These are phyloP conservation scores for Fusarium sulawesiense DNA, from an alignment of 2,329 filamentous ascomycete species.

Conservation along the genomic window DNA sequence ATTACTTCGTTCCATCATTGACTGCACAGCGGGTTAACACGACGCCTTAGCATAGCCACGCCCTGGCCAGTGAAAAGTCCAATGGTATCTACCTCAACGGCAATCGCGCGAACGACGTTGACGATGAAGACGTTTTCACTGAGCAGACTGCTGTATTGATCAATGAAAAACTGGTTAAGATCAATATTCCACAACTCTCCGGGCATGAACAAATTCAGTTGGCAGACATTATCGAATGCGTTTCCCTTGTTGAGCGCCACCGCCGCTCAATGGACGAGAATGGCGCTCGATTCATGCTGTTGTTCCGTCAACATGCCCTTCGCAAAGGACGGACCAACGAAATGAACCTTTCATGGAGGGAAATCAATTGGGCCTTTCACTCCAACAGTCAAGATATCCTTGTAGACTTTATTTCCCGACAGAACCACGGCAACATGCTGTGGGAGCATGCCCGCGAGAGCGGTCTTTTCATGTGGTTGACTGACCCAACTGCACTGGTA, in stretches of 20 bases:
- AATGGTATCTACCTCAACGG: conserved; percentile 54
- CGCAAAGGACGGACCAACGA: conserved; percentile 73
- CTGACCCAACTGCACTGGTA: conserved; percentile 80
- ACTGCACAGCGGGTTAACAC: conserved; percentile 10
- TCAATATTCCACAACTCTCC: conserved; percentile 82
- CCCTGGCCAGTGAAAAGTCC: conserved; percentile 45
- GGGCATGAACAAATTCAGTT: conserved; percentile 88
- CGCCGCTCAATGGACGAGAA: conserved; percentile 91
- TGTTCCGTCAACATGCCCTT: conserved; percentile 84
- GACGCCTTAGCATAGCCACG: conserved; percentile 29
- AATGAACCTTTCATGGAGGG: conserved; percentile 77
- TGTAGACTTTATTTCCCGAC: conserved; percentile 81
- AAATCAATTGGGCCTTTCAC: conserved; percentile 88
- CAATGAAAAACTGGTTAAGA: conserved; percentile 79
- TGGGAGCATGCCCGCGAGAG: conserved; percentile 90
- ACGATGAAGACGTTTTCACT: conserved; percentile 73
- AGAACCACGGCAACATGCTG: conserved; percentile 81
- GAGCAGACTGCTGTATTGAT: conserved; percentile 77
- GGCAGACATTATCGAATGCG: conserved; percentile 85
- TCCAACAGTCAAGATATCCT: conserved; percentile 90
- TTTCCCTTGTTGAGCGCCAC: conserved; percentile 85
- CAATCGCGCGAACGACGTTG: conserved; percentile 53
- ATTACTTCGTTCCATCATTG: neutral
- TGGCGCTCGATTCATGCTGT: conserved; percentile 86
- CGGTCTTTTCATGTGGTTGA: conserved; percentile 95